These are phyloP conservation scores for Silene noctiflora DNA, from an alignment of 179 eudicot species.

Conservation along the genomic window DNA sequence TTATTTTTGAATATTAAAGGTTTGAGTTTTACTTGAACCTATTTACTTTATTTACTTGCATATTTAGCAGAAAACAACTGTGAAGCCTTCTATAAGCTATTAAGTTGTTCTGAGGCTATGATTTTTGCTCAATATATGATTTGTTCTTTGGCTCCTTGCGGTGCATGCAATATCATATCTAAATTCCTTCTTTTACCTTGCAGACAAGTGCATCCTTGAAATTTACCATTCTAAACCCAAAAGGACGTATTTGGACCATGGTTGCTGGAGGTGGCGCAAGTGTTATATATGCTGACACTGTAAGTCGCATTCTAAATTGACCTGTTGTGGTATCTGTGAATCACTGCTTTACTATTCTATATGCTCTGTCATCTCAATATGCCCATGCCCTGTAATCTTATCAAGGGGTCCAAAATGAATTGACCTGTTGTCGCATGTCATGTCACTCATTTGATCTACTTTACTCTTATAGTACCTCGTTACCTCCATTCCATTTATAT, in stretches of 20 bases:
- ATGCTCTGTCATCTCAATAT: neutral
- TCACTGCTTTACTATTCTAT: neutral
- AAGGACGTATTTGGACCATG: constrained; percentile 94
- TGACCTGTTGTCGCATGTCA: neutral
- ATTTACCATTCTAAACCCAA: constrained; percentile 78
- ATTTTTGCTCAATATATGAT: neutral
- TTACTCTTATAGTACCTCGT: neutral
- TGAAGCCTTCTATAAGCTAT: neutral
- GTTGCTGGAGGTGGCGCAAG: constrained; percentile 97
- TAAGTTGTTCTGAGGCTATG: neutral
- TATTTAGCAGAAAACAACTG: no score
- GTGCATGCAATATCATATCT: neutral
- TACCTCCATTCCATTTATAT: no score
- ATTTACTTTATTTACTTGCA: no score
- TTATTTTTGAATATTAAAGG: no score
- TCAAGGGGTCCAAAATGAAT: no score
- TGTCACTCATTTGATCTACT: neutral
- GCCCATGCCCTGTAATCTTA: neutral
- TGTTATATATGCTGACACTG: constrained; percentile 91
- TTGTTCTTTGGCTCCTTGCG: neutral
- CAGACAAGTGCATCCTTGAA: constrained; percentile 92
- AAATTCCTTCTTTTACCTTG: constrained; percentile 21
- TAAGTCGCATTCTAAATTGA: constrained; percentile 28
- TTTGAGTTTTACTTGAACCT: no score
- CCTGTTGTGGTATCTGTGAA: neutral